Evolutionary conservation across 2,329 filamentous ascomycete genomes (phyloP), one percentile per base, ranked within the genome.

Genomic region (Stagonosporopsis cucurbitacearum): DNA sequence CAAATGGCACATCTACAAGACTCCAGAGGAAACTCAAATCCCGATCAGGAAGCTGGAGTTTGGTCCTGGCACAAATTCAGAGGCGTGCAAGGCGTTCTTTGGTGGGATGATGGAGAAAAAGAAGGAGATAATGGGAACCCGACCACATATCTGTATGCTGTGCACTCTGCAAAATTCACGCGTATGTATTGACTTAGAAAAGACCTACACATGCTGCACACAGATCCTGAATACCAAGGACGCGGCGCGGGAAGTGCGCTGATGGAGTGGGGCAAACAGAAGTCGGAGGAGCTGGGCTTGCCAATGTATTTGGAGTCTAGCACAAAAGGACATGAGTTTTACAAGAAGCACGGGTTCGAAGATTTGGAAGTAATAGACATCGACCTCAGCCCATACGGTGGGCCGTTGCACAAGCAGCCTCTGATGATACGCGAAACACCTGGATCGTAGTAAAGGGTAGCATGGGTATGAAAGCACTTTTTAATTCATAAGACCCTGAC

Each of bases 1-100:
- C 1, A 70, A 73, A 43, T 74, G 69, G 69, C 57, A 68, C 39
- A 36, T 75, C 11, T 70, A 68, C 53, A 50, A 62, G 8, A 67
- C 67, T 0, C 26, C 63, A 4, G 58, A 65, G 19, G 51, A 55
- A 0, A 61, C 57, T 1, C 50, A 54, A 1, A 44, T 48, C 8
- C 57, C 67, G 2, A 51, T 57, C 8, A 42, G 48, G 8, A 57
- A 59, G 5, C n/a, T 65, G 26, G 47, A 52, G 6, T 58, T 64
- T 8, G 64, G 62, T 3, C 44, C 58, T 11, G 67, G 66, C 4
- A 55, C 53, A 5, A 70, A 71, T 35, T 30, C 41, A 2, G 66
- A 66, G 26, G 70, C 69, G 1, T 71, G 67, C 41, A 45, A 54
- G 32, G 55, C 61, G 2, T 70, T 69, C 47, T 69, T 66, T 46